These are phyloP conservation scores for Evernia prunastri DNA, from an alignment of 495 filamentous ascomycete genomes.

Conservation along the genomic window DNA sequence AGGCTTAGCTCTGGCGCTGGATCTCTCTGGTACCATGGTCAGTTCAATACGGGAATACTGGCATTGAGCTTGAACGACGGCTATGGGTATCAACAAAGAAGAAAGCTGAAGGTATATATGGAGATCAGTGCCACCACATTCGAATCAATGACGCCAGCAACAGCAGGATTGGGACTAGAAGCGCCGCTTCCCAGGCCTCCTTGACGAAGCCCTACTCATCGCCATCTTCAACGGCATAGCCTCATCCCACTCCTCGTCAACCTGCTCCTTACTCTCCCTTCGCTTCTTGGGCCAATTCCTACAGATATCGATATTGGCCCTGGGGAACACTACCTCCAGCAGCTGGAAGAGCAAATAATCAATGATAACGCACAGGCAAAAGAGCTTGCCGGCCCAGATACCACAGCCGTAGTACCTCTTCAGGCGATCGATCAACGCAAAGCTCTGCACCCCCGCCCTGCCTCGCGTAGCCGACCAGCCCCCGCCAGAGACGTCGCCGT, in stretches of 20 bases:
- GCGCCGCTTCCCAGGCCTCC: slow-evolving; percentile 9
- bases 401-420: slow-evolving; percentile 99
- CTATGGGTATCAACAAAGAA: slow-evolving; percentile 13
- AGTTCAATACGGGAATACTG: neutral
- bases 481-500: slow-evolving; percentile 62
- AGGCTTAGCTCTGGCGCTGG: slow-evolving; percentile 18
- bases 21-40: neutral
- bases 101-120: neutral
- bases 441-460: slow-evolving; percentile 67
- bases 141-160: neutral
- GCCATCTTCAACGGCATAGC: slow-evolving; percentile 9
- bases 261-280: neutral
- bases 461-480: slow-evolving; percentile 65
- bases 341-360: slow-evolving; percentile 86
- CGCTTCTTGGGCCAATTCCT: slow-evolving; percentile 83
- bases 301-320: slow-evolving; percentile 78
- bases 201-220: slow-evolving; percentile 12
- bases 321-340: slow-evolving; percentile 79
- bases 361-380: slow-evolving; percentile 88
- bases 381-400: slow-evolving; percentile 98
- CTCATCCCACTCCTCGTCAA: slow-evolving; percentile 15
- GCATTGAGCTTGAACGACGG: neutral
- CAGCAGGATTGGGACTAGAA: neutral
- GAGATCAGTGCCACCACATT: neutral
- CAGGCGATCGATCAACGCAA: slow-evolving; percentile 85